Base-by-base conservation (phyloP, 371 early-diverging fungal species). In the Phascolomyces articulosus region DNA sequence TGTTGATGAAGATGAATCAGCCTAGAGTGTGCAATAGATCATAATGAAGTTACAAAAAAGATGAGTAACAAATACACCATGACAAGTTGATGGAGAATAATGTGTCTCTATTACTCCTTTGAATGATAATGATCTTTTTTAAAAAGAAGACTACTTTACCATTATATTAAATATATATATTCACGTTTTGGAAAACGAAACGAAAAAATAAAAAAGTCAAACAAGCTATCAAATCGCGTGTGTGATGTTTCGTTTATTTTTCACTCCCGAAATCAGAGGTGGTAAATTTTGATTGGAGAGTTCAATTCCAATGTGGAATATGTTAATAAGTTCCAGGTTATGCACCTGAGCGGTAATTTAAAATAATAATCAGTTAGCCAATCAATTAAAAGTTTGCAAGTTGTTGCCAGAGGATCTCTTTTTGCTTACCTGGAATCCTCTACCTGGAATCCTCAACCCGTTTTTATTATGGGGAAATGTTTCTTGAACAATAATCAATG, bases 1-100 rank as follows among this genome's bases (percentile, higher is more conserved):
- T 63, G 82, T 78, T 34, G 74, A 69, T 55, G 75, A 62, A 4
- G 62, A 65, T 23, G 65, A 72, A 68, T 75, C 75, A 58, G 75
- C 72, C 75, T 75, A 64, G 0, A 53, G 8, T 13, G 4, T n/a
- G n/a, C n/a, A 44, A 7, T 13, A 18, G 44, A 55, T n/a, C 38
- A 27, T 40, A n/a, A 13, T 20, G 26, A 41, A 24, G 16, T 8
- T 18, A 41, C n/a, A 23, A 4, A 26, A 11, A 23, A 20, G 59
- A 41, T 44, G 29, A 59, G 60, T 28, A 1, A 34, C 6, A 9
- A 1, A n/a, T n/a, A n/a, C n/a, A n/a, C n/a, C n/a, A n/a, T n/a
- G n/a, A n/a, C n/a, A n/a, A n/a, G n/a, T n/a, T n/a, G n/a, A n/a
- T n/a, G n/a, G n/a, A n/a, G n/a, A 1, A 34, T 34, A 34, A 34